Evolutionary conservation across 768 basidiomycete species (phyloP), one percentile per base, ranked within the genome.

Genomic region (Lactarius akahatsu): DNA sequence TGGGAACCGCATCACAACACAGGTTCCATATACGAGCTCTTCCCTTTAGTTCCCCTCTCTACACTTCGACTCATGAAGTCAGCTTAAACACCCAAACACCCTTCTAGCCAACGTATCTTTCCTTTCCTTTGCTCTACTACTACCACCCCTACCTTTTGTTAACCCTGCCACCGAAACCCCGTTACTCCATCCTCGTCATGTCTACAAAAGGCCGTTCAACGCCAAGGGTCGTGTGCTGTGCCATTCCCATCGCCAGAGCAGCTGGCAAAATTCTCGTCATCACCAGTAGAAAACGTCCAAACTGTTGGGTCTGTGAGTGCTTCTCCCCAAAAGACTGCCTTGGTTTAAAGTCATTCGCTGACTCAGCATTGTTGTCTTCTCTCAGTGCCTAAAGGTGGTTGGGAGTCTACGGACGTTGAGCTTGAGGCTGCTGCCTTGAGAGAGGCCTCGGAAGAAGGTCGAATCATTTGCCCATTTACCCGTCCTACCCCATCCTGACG

Each of bases 401-500:
- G 88, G 88, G 92, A 94, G 78, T 80, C 86, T 71, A 82, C 88
- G 64, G 92, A 94, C 83, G 86, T 83, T 72, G 82, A 81, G 77
- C 80, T 94, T 73, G 91, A 93, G 82, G 88, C 86, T 80, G 92
- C 92, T 76, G 92, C 92, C 80, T 89, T 86, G 74, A 85, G 92
- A 78, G 92, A 94, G 86, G 92, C 92, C 80, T 82, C 90, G 78
- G 92, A 94, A 91, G 92, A 94, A 94, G 92, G 92, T 94, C 90
- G 86, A 86, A 87, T 86, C 86, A 81, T 85, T 88, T 86, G 81
- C 84, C 84, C 86, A 82, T 86, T 81, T 87, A 77, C 83, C 80
- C 83, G 85, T 88, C 84, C 81, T 82, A 81, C 83, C 83, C 80
- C 78, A 83, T 85, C 86, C 86, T 89, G 82, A 89, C 85, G 55